These are phyloP conservation scores for Petunia secreta DNA, from an alignment of 257 asterid species.

Conservation along the genomic window DNA sequence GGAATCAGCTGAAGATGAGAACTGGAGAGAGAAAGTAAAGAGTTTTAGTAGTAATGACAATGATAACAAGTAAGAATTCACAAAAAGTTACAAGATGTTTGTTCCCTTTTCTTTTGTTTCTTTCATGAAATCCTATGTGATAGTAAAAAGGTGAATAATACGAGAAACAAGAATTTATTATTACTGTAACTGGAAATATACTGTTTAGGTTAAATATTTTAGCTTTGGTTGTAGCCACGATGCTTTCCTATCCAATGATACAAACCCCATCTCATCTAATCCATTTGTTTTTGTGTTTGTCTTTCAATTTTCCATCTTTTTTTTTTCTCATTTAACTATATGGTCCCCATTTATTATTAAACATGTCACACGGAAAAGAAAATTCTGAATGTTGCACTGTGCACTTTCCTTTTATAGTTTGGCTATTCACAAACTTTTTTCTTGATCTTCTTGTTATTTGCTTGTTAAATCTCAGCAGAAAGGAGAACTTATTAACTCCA, in stretches of 20 bases:
- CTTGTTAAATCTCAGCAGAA: conserved; percentile 6
- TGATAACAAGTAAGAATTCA: conserved; percentile 53
- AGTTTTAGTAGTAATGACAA: conserved; percentile 38
- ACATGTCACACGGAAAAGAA: neutral
- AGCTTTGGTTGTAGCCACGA: neutral
- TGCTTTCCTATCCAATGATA: conserved; percentile 19
- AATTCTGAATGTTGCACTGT: conserved; percentile 22
- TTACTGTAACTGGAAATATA: neutral
- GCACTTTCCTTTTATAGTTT: neutral
- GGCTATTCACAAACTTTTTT: neutral
- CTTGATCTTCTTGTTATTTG: neutral
- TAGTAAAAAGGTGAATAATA: conserved; percentile 10
- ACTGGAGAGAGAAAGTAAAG: conserved; percentile 35
- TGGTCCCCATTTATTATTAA: conserved; percentile 22
- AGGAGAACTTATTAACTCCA: neutral
- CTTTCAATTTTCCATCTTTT: neutral
- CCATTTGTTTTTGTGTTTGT: neutral
- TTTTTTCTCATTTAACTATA: neutral
- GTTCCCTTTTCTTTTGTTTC: conserved; percentile 18
- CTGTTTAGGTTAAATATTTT: conserved; percentile 7
- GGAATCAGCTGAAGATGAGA: conserved; percentile 39
- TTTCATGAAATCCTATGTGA: conserved; percentile 33
- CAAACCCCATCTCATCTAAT: conserved; percentile 20
- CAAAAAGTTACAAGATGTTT: conserved; percentile 29
- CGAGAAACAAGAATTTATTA: neutral